phyloP scores from a whole-genome alignment of 139 green algal species.

The Ulvella scutata region DNA sequence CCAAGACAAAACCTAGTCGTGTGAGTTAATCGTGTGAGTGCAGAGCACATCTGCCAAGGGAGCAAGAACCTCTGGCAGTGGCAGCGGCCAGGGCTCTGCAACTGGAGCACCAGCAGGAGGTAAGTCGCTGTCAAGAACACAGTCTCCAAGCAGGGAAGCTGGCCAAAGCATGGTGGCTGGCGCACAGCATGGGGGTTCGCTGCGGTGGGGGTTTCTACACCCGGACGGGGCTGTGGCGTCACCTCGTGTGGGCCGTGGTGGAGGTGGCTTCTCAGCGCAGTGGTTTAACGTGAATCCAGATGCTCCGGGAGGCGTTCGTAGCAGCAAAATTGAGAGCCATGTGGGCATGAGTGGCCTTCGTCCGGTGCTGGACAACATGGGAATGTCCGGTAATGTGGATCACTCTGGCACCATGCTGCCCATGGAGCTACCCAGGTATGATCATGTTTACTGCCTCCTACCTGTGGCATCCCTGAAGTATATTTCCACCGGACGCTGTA shows the following conservation, averaged over 20 bases:
- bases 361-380: neutral
- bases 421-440: neutral
- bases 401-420: neutral
- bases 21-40: too few relatives aligned
- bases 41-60: too few relatives aligned
- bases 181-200: neutral
- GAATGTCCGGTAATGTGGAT: neutral
- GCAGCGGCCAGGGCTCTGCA: too few relatives aligned
- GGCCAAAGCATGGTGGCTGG: too few relatives aligned
- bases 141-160: too few relatives aligned
- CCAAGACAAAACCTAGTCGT: too few relatives aligned
- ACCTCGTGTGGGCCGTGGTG: neutral
- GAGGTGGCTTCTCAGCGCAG: neutral
- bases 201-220: neutral
- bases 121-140: too few relatives aligned
- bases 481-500: too few relatives aligned
- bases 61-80: too few relatives aligned
- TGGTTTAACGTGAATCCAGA: neutral
- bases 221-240: neutral
- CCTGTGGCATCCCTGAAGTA: too few relatives aligned
- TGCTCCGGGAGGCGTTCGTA: neutral
- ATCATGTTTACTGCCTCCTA: neutral
- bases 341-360: neutral
- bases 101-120: too few relatives aligned
- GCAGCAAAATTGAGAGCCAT: neutral